Conservation (phyloP, 1,284 basidiomycete species). For the Boletus mariae region DNA sequence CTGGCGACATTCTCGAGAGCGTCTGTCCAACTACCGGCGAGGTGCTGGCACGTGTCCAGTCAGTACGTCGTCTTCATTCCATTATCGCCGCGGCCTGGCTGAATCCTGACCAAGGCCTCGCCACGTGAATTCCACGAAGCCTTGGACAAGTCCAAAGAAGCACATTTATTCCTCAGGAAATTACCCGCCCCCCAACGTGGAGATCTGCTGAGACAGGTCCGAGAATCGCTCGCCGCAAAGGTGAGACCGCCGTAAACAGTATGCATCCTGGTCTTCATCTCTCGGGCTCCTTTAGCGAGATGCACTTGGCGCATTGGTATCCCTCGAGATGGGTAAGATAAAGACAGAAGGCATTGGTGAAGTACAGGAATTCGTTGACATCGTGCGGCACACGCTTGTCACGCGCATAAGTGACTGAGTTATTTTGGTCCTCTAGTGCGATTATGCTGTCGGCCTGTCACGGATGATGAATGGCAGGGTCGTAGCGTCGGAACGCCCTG, state of each 20-base stretch:
- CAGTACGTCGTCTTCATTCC: slow-evolving; percentile 39
- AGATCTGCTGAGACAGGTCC: slow-evolving; percentile 84
- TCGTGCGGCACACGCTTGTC: slow-evolving; percentile 46
- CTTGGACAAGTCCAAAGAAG: slow-evolving; percentile 64
- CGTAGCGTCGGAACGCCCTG: slow-evolving; percentile 82
- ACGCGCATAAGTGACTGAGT: slow-evolving; percentile 10
- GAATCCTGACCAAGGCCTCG: slow-evolving; percentile 46
- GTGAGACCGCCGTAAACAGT: slow-evolving; percentile 35
- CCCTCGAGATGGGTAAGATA: slow-evolving; percentile 96
- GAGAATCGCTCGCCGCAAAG: slow-evolving; percentile 78
- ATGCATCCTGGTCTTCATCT: neutral
- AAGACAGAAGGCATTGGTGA: slow-evolving; percentile 89
- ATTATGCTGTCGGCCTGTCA: slow-evolving; percentile 80
- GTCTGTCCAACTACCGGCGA: slow-evolving; percentile 78
- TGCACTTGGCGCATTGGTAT: slow-evolving; percentile 78
- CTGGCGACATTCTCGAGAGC: slow-evolving; percentile 65
- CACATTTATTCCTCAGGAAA: slow-evolving; percentile 66
- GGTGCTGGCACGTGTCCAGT: slow-evolving; percentile 62
- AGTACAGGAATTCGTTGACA: slow-evolving; percentile 93
- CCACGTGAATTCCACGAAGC: slow-evolving; percentile 64
- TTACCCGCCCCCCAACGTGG: slow-evolving; percentile 87
- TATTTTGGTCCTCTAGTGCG: slow-evolving; percentile 41
- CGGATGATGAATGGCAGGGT: slow-evolving; percentile 89
- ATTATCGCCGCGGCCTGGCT: neutral
- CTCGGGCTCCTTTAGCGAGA: slow-evolving; percentile 49